These are phyloP conservation scores for Mollisiaceae sp. DNA, from an alignment of 2,329 filamentous ascomycete species.

Conservation along the genomic window DNA sequence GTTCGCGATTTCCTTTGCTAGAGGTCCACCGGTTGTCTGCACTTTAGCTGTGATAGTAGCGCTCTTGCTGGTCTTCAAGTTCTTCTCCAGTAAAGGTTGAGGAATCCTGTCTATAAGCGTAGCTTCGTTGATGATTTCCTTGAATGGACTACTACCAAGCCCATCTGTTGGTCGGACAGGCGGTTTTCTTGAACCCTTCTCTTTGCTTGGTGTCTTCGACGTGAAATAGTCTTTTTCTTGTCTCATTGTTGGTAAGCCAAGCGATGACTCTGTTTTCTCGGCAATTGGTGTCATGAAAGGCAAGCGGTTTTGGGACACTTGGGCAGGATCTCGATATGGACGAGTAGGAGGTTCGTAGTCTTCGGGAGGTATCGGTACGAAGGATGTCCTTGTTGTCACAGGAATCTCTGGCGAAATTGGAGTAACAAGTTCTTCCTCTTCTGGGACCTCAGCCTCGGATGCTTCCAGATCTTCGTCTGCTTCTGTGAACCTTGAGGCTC, in stretches of 20 bases:
- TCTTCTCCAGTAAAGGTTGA: conserved; percentile 57
- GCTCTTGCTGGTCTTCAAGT: conserved; percentile 49
- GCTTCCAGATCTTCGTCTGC: conserved; percentile 42
- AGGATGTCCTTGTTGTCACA: conserved; percentile 59
- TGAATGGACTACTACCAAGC: conserved; percentile 71
- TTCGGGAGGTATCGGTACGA: conserved; percentile 81
- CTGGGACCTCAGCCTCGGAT: conserved; percentile 42
- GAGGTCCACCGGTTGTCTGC: conserved; percentile 38
- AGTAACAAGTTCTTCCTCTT: conserved; percentile 51
- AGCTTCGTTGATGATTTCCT: conserved; percentile 63
- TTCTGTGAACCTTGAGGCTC: conserved; percentile 49
- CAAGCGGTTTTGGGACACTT: conserved; percentile 85
- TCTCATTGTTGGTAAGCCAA: conserved; percentile 68
- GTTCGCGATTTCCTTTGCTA: conserved; percentile 49
- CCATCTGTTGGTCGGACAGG: conserved; percentile 39
- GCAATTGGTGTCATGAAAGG: conserved; percentile 99
- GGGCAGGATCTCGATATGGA: conserved; percentile 79
- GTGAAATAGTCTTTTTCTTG: conserved; percentile 62
- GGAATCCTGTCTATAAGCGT: conserved; percentile 54
- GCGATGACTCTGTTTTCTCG: conserved; percentile 88
- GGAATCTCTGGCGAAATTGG: conserved; percentile 48
- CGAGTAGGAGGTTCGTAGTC: conserved; percentile 81
- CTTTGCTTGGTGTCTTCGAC: conserved; percentile 78
- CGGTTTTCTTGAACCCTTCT: conserved; percentile 36
- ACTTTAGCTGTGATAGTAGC: conserved; percentile 40